phyloP scores from a whole-genome alignment of 2,329 filamentous ascomycete species.

The Endoconidiophora polonica region DNA sequence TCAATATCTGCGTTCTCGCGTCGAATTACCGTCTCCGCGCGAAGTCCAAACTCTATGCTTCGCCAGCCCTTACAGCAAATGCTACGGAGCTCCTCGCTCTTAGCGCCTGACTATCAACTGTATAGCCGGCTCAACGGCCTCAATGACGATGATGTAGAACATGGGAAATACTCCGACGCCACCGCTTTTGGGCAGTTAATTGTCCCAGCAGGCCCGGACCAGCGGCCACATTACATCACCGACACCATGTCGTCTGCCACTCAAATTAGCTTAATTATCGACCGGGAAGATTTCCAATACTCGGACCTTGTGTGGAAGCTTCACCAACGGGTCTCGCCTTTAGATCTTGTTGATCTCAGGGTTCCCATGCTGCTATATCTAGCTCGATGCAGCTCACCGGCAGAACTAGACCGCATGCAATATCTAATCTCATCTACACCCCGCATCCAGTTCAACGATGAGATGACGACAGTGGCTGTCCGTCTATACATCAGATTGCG shows the following conservation, averaged over 20 bases:
- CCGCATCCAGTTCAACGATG: constrained; percentile 5
- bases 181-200: not conserved
- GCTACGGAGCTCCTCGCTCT: not conserved
- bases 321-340: not conserved
- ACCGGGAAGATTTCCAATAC: constrained; percentile 10
- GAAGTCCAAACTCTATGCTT: not conserved
- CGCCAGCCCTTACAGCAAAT: not conserved
- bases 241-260: not conserved
- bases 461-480: constrained; percentile 11
- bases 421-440: constrained; percentile 11
- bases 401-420: constrained; percentile 12
- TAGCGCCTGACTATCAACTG: constrained; percentile 5
- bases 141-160: not conserved
- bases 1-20: not conserved
- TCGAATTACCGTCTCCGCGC: constrained; percentile 3
- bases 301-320: constrained; percentile 10
- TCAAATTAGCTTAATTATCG: constrained; percentile 6
- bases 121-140: constrained; percentile 1
- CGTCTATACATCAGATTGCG: constrained; percentile 11
- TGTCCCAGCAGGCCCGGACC: constrained; percentile 6
- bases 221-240: constrained; percentile 9
- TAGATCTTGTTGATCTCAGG: not conserved
- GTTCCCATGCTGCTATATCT: constrained; percentile 8
- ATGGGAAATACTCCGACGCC: constrained; percentile 4
- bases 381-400: constrained; percentile 10